Evolutionary conservation across 345 rosid species (phyloP).

Genomic region (Triadica sebifera): DNA sequence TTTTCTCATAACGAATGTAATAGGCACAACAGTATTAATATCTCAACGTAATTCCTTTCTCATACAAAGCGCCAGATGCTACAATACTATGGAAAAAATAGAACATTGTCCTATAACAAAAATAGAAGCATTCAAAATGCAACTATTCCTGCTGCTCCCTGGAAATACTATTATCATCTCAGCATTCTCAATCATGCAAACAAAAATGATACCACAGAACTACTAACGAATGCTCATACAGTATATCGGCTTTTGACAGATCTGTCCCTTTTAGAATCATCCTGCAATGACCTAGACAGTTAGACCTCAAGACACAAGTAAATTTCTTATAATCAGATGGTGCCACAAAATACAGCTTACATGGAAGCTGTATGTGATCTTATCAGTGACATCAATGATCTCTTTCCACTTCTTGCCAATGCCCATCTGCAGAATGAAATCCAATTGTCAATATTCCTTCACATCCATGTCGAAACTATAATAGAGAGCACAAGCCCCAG

Average conservation of each 20-base stretch:
- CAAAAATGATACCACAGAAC: not conserved
- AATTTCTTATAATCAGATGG: slow-evolving; percentile 5
- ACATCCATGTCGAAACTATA: not conserved
- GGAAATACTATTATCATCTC: slow-evolving; percentile 6
- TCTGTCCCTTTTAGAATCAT: slow-evolving; percentile 67
- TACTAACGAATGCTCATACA: slow-evolving; percentile 39
- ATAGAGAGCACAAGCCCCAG: not conserved
- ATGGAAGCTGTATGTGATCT: slow-evolving; percentile 77
- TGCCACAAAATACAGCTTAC: slow-evolving; percentile 37
- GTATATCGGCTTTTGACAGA: slow-evolving; percentile 54
- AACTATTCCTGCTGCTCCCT: not conserved
- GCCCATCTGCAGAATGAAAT: slow-evolving; percentile 50
- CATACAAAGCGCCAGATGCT: slow-evolving; percentile 12
- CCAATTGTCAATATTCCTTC: not conserved
- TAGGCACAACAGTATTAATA: not conserved
- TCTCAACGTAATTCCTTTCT: not conserved
- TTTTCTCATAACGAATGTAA: not conserved
- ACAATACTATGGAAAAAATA: not conserved
- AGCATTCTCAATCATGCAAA: not conserved
- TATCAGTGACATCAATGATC: slow-evolving; percentile 61
- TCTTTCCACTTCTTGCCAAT: slow-evolving; percentile 98
- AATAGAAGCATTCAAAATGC: not conserved
- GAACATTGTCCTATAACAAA: not conserved
- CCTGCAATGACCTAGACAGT: slow-evolving; percentile 46
- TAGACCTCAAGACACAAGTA: not conserved